phyloP scores from a whole-genome alignment of 805 yeast genomes.

The Brettanomyces sp. region DNA sequence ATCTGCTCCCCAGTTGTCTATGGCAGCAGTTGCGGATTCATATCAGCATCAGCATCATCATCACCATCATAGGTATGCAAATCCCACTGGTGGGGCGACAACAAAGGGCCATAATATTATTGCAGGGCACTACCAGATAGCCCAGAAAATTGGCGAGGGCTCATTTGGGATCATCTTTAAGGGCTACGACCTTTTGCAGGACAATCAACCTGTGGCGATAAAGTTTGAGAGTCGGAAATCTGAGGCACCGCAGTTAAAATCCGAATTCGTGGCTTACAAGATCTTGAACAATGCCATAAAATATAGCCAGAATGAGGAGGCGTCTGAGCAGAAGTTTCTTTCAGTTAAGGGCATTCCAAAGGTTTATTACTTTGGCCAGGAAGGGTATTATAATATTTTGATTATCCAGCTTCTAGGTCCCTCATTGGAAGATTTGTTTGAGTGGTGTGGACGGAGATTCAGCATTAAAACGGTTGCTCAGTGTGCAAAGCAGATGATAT shows the following conservation, averaged over 20 bases:
- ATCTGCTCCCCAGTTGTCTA: no score
- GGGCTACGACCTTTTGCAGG: slow-evolving; percentile 64
- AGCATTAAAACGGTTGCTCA: slow-evolving; percentile 64
- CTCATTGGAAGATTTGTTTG: slow-evolving; percentile 73
- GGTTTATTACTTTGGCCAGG: slow-evolving; percentile 80
- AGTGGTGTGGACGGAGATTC: slow-evolving; percentile 78
- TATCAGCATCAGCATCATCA: slow-evolving; percentile 1
- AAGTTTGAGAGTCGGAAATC: slow-evolving; percentile 71
- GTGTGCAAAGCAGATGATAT: slow-evolving; percentile 71
- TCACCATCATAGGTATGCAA: slow-evolving; percentile 1
- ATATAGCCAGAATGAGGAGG: slow-evolving; percentile 18
- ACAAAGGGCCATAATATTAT: slow-evolving; percentile 21
- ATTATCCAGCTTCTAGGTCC: slow-evolving; percentile 79
- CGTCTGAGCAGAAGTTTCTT: slow-evolving; percentile 12
- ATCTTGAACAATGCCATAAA: slow-evolving; percentile 49
- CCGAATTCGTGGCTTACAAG: slow-evolving; percentile 72
- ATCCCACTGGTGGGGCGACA: background rate
- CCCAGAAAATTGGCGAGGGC: slow-evolving; percentile 81
- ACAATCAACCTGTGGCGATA: slow-evolving; percentile 56
- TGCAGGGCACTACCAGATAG: slow-evolving; percentile 66
- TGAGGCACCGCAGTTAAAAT: slow-evolving; percentile 77
- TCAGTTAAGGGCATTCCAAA: slow-evolving; percentile 60
- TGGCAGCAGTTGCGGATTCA: background rate
- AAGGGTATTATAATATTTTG: slow-evolving; percentile 69
- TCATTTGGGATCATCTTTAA: slow-evolving; percentile 81